These are phyloP conservation scores for Colletotrichum chrysophilum DNA, from an alignment of 2,329 filamentous ascomycete genomes.

Conservation along the genomic window DNA sequence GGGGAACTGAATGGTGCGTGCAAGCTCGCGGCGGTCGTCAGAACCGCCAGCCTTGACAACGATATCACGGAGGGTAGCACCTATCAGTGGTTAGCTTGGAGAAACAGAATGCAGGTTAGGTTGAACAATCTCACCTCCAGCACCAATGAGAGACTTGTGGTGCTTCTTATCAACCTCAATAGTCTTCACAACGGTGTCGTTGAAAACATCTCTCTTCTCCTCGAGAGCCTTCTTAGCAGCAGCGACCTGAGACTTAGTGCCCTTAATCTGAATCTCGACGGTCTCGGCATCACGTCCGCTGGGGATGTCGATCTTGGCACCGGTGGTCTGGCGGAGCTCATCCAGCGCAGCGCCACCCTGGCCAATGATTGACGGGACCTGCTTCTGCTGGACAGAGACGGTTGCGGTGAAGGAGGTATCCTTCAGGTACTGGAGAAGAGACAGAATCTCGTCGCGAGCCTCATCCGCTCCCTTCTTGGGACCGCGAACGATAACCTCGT, in stretches of 20 bases:
- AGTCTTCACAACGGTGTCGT: slow-evolving; percentile 84
- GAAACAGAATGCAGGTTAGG: neutral
- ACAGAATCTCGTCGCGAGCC: slow-evolving; percentile 89
- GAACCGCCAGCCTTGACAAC: slow-evolving; percentile 89
- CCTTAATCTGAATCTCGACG: slow-evolving; percentile 90
- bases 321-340: slow-evolving; percentile 81
- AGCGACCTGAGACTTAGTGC: slow-evolving; percentile 88
- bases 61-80: slow-evolving; percentile 84
- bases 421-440: slow-evolving; percentile 85
- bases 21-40: slow-evolving; percentile 81
- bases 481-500: slow-evolving; percentile 91
- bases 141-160: slow-evolving; percentile 88
- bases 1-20: slow-evolving; percentile 93
- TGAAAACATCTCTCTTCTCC: slow-evolving; percentile 85
- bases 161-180: slow-evolving; percentile 94
- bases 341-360: slow-evolving; percentile 91
- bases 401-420: slow-evolving; percentile 84
- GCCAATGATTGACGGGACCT: slow-evolving; percentile 93
- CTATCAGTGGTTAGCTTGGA: slow-evolving; percentile 56
- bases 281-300: slow-evolving; percentile 75
- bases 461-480: slow-evolving; percentile 92
- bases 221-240: slow-evolving; percentile 90
- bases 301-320: slow-evolving; percentile 91
- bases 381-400: slow-evolving; percentile 86
- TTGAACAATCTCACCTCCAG: slow-evolving; percentile 70